These are phyloP conservation scores for Penicillium samsonianum DNA, from an alignment of 495 filamentous ascomycete species.

Conservation along the genomic window DNA sequence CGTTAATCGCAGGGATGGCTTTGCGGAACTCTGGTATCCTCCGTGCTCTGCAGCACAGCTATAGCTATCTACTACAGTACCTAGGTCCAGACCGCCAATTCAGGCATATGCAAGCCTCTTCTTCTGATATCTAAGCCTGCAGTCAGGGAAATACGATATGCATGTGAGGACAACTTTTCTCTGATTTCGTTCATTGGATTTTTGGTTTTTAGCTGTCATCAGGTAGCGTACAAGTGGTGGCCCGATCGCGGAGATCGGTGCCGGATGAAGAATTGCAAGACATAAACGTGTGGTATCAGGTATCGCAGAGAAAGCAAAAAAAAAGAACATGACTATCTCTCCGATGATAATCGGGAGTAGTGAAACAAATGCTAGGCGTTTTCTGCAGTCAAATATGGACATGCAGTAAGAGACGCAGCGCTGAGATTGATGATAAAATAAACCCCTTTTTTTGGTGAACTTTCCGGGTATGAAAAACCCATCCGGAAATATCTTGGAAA, in stretches of 20 bases:
- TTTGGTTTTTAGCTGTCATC: conserved; percentile 15
- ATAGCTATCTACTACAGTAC: background rate
- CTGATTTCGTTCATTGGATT: conserved; percentile 18
- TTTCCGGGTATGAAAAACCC: conserved; percentile 12
- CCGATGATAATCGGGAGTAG: conserved; percentile 16
- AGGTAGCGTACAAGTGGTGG: conserved; percentile 31
- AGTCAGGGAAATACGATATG: conserved; percentile 20
- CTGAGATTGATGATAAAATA: conserved; percentile 15
- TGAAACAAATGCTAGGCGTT: conserved; percentile 19
- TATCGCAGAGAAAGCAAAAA: conserved; percentile 30
- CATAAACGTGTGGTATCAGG: conserved; percentile 39
- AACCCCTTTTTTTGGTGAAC: conserved; percentile 18
- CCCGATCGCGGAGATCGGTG: background rate
- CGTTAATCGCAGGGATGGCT: conserved; percentile 21
- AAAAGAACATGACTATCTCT: conserved; percentile 22
- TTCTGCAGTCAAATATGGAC: conserved; percentile 14
- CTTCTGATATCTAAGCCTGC: conserved; percentile 9
- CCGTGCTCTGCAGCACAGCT: conserved; percentile 13
- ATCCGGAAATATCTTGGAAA: conserved; percentile 13
- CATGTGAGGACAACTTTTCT: conserved; percentile 10
- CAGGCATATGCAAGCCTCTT: conserved; percentile 16
- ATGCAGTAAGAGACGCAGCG: conserved; percentile 13
- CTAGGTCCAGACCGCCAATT: conserved; percentile 29
- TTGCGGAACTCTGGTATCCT: conserved; percentile 8
- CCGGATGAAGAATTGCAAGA: conserved; percentile 13